Percentiles rank a stretch among this genome's conserved stretches.
These are phyloP conservation scores for Lachnellula hyalina DNA, from an alignment of 2,329 filamentous ascomycete genomes.

Conservation along the genomic window DNA sequence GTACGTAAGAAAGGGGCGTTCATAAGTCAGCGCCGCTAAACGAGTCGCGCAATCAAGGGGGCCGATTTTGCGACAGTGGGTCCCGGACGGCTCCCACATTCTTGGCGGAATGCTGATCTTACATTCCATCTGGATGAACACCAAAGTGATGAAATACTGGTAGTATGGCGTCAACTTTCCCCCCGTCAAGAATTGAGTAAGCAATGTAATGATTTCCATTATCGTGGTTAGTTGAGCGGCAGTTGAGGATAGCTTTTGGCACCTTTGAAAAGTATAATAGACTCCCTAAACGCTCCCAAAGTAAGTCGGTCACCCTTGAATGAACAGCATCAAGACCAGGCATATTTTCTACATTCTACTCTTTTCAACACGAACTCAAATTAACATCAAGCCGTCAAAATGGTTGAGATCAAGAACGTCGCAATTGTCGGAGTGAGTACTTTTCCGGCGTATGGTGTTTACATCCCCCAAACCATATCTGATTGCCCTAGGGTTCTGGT, in stretches of 20 bases:
- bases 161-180: background rate
- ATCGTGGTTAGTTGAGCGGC: too few species aligned
- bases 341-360: background rate
- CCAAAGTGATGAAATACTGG: background rate
- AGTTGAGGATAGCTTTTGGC: too few species aligned
- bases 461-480: background rate
- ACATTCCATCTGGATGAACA: background rate
- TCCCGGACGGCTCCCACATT: background rate
- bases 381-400: slow-evolving; percentile 5
- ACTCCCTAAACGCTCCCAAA: background rate
- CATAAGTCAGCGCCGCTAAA: too few species aligned
- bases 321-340: background rate
- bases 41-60: background rate
- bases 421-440: slow-evolving; percentile 21
- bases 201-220: too few species aligned
- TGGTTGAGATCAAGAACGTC: slow-evolving; percentile 26
- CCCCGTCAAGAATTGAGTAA: background rate
- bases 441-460: background rate
- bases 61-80: background rate
- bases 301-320: background rate
- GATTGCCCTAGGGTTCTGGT: slow-evolving; percentile 19
- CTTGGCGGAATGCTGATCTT: background rate
- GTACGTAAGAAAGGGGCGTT: too few species aligned
- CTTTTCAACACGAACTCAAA: background rate
- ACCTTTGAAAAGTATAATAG: too few species aligned